Evolutionary conservation across 164 flowering plant species (phyloP).

Genomic region (Annona cherimola): DNA sequence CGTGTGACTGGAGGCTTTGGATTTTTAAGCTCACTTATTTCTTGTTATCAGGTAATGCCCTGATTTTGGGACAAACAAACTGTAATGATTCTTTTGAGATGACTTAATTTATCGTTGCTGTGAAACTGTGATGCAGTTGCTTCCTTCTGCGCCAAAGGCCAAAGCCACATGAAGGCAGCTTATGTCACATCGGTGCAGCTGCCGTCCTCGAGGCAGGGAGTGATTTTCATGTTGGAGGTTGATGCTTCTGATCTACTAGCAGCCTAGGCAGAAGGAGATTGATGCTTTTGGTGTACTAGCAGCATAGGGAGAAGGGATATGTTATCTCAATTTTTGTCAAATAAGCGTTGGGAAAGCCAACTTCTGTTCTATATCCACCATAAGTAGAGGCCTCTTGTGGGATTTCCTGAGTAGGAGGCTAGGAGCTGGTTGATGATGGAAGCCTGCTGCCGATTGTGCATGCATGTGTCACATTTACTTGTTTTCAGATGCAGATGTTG

Average conservation of each 20-base stretch:
- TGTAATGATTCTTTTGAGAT: neutral
- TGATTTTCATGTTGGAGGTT: neutral
- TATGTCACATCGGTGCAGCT: slow-evolving; percentile 7
- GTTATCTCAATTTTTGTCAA: too few relatives aligned
- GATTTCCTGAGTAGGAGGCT: too few relatives aligned
- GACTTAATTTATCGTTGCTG: slow-evolving; percentile 1
- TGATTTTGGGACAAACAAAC: neutral
- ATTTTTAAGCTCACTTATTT: slow-evolving; percentile 77
- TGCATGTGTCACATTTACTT: too few relatives aligned
- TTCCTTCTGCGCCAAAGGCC: slow-evolving; percentile 62
- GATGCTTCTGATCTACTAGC: neutral
- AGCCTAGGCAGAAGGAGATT: too few relatives aligned
- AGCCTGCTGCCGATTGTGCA: too few relatives aligned
- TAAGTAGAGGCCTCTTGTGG: too few relatives aligned
- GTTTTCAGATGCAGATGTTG: too few relatives aligned
- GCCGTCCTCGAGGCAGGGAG: slow-evolving; percentile 8
- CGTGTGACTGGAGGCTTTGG: slow-evolving; percentile 97
- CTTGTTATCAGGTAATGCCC: slow-evolving; percentile 85
- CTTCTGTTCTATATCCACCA: too few relatives aligned
- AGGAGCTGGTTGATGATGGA: too few relatives aligned
- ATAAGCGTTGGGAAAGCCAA: too few relatives aligned
- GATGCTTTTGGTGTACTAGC: too few relatives aligned
- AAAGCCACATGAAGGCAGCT: slow-evolving; percentile 40
- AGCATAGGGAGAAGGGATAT: too few relatives aligned
- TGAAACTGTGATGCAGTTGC: slow-evolving; percentile 43